A percentile compares a stretch with the other conserved stretches of the same genome.
phyloP scores from a whole-genome alignment of 202 grass and related monocot species.

The Setaria viridis region DNA sequence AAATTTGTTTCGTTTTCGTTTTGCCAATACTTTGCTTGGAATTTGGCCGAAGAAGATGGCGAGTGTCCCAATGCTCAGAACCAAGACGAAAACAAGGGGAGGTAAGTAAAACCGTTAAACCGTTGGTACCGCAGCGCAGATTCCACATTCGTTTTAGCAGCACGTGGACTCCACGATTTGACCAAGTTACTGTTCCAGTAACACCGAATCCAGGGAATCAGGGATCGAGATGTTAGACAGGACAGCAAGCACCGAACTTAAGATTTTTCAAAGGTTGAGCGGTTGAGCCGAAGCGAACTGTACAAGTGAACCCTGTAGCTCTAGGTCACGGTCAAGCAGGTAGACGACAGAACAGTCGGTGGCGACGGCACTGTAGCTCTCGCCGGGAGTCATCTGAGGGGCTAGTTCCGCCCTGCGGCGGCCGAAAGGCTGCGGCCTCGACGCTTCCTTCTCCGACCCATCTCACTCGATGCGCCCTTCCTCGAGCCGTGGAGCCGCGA shows the following conservation, averaged over 20 bases:
- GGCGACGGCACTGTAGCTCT: background rate
- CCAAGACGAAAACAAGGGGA: background rate
- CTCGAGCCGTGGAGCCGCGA: constrained; percentile 1
- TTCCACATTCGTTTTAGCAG: no score
- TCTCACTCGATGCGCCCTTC: background rate
- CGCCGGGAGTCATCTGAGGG: no score
- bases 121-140: no score
- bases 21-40: no score
- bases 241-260: background rate
- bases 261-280: background rate
- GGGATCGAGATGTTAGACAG: background rate
- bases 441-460: background rate
- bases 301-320: background rate
- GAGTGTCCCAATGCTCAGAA: background rate
- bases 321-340: background rate
- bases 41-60: background rate
- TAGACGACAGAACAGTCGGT: background rate
- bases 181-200: background rate
- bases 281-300: background rate
- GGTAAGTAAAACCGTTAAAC: background rate
- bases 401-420: background rate
- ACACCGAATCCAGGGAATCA: background rate
- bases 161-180: background rate
- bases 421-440: background rate
- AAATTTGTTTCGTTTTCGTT: no score